Evolutionary conservation across 2,329 filamentous ascomycete genomes (phyloP), one percentile per base, ranked within the genome.

Genomic region (Paracoccidioides brasiliensis): DNA sequence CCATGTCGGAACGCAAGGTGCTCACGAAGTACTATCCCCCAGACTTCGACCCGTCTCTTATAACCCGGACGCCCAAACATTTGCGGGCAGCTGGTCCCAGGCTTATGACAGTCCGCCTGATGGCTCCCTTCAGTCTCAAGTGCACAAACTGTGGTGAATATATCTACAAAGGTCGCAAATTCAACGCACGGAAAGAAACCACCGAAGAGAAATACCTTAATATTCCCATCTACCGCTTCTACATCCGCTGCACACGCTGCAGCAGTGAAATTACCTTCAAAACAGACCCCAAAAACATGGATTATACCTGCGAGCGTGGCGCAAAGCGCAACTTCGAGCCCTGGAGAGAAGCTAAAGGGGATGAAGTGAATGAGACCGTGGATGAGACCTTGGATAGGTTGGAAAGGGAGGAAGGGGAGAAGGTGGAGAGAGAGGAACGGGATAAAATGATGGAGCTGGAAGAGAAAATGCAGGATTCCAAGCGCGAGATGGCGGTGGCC

Each of bases 361-460:
- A 64, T n/a, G 71, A 72, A 45, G 63, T 69, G 52, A 67, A 88
- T 61, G 91, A 96, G 74, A 91, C 88, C 2, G 86, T 94, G 61
- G 89, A 97, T 68, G 82, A 95, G 74, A 78, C 87, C 44, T 75
- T 97, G 5, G 89, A 96, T 69, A 77, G 93, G 32, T 72, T 97
- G 4, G 90, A 96, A 73, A 72, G 77, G 43, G 88, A 94, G 66
- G 85, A 85, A 63, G 78, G 77, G 22, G 79, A 83, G 62, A 80
- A 78, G 41, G 77, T 78, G 54, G 77, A 80, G 61, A 74, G 83
- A 61, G 80, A 84, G 57, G 89, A 95, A 70, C 79, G 83, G 61
- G 90, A 96, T 69, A 88, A 89, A 28, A 98, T 98, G 94, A 86
- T 86, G 56, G 90, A 96, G 67, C 74, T 98, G 49, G 93, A 98